phyloP scores from a whole-genome alignment of 768 basidiomycete species.

The Thelephora ganbajun region DNA sequence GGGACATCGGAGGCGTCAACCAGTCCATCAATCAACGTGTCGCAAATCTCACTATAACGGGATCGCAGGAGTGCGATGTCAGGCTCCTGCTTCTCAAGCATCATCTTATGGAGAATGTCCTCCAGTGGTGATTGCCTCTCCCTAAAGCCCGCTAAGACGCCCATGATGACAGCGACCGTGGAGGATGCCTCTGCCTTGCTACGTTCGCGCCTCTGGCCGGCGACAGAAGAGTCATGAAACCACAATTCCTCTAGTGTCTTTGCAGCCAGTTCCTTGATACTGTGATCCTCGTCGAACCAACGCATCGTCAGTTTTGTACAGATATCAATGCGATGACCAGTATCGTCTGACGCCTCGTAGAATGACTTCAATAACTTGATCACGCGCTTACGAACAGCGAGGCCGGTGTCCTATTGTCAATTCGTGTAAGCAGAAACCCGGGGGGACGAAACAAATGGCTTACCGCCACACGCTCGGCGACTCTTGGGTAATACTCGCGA shows the following conservation, averaged over 20 bases:
- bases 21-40: slow-evolving; percentile 73
- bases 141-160: slow-evolving; percentile 66
- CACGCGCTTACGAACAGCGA: slow-evolving; percentile 88
- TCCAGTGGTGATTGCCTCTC: slow-evolving; percentile 79
- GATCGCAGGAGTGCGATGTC: slow-evolving; percentile 40
- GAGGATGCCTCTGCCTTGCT: slow-evolving; percentile 43
- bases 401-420: slow-evolving; percentile 68
- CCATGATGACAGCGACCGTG: slow-evolving; percentile 77
- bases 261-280: slow-evolving; percentile 84
- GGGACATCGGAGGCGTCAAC: slow-evolving; percentile 76
- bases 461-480: slow-evolving; percentile 85
- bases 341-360: slow-evolving; percentile 51
- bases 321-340: slow-evolving; percentile 59
- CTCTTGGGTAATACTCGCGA: slow-evolving; percentile 75
- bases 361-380: slow-evolving; percentile 86
- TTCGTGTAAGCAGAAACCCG: not conserved
- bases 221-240: slow-evolving; percentile 36
- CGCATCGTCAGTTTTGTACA: slow-evolving; percentile 68
- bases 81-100: slow-evolving; percentile 50
- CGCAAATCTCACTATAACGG: slow-evolving; percentile 73
- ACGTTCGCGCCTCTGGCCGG: slow-evolving; percentile 24
- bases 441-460: slow-evolving; percentile 12
- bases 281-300: slow-evolving; percentile 88
- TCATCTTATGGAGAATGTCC: slow-evolving; percentile 72
- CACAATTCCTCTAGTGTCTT: slow-evolving; percentile 87